phyloP scores from a whole-genome alignment of 805 yeast species.

The Metschnikowia henanensis region DNA sequence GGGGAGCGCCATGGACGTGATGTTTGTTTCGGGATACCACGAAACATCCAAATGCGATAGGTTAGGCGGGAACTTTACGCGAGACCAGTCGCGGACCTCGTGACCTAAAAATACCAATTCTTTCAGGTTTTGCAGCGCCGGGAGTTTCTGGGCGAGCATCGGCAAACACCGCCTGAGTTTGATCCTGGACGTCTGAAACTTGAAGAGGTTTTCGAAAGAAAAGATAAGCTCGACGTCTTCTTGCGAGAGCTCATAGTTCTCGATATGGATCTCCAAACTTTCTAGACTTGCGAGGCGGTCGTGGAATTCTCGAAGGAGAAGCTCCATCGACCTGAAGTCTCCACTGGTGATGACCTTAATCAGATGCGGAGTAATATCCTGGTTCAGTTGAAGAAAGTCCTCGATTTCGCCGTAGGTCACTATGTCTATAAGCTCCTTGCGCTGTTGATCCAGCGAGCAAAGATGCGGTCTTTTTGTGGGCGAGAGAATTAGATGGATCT shows the following conservation, averaged over 20 bases:
- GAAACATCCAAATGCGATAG: slow-evolving; percentile 34
- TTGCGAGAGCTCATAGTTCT: slow-evolving; percentile 22
- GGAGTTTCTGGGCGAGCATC: slow-evolving; percentile 8
- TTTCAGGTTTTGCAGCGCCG: slow-evolving; percentile 15
- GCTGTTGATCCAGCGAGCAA: slow-evolving; percentile 12
- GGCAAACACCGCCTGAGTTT: slow-evolving; percentile 16
- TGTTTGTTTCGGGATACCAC: slow-evolving; percentile 29
- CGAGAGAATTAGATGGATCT: slow-evolving; percentile 33
- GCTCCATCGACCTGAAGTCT: slow-evolving; percentile 30
- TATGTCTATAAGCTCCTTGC: slow-evolving; percentile 18
- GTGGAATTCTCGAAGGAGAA: slow-evolving; percentile 23
- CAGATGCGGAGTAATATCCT: slow-evolving; percentile 28
- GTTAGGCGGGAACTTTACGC: slow-evolving; percentile 25
- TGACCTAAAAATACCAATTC: slow-evolving; percentile 37
- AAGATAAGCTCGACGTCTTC: slow-evolving; percentile 25
- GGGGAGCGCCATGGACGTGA: slow-evolving; percentile 26
- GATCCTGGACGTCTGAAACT: slow-evolving; percentile 29
- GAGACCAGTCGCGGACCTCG: slow-evolving; percentile 29
- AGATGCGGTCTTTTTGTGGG: slow-evolving; percentile 29
- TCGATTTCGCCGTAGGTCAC: slow-evolving; percentile 30
- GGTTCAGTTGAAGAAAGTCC: slow-evolving; percentile 30
- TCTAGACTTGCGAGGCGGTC: slow-evolving; percentile 16
- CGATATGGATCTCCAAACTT: slow-evolving; percentile 30
- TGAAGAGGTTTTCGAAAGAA: slow-evolving; percentile 26
- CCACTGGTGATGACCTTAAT: slow-evolving; percentile 30